Evolutionary conservation across 148 eudicot species (phyloP).

Genomic region (Diospyros kaki): DNA sequence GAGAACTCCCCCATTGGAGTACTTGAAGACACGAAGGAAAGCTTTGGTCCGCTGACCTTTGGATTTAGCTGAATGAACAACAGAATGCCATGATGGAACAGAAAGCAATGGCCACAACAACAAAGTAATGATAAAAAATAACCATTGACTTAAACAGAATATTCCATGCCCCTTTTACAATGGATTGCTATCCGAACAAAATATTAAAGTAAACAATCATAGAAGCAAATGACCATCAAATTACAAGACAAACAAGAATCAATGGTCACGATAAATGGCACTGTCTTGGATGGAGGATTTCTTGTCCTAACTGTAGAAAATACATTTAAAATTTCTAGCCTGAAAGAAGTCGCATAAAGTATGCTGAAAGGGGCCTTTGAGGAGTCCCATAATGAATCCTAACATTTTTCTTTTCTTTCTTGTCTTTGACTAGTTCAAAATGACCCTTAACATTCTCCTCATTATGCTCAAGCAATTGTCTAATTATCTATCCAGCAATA

Average conservation of each 20-base stretch:
- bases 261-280: neutral
- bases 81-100: constrained; percentile 5
- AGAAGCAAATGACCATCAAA: neutral
- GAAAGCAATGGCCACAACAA: neutral
- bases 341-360: neutral
- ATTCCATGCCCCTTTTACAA: neutral
- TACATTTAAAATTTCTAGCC: neutral
- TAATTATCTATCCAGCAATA: neutral
- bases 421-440: neutral
- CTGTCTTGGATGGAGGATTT: neutral
- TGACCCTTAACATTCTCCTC: neutral
- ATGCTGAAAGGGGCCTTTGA: neutral
- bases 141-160: neutral
- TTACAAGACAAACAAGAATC: neutral
- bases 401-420: neutral
- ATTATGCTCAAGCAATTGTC: neutral
- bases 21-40: constrained; percentile 84
- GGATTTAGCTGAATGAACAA: constrained; percentile 53
- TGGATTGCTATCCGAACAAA: neutral
- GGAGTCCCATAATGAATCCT: neutral
- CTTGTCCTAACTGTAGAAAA: neutral
- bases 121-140: neutral
- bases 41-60: constrained; percentile 70
- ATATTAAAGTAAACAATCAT: neutral
- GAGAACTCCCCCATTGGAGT: constrained; percentile 89